Evolutionary conservation across 192 early-diverging fungal genomes (phyloP).

Genomic region (Entomortierella lignicola): DNA sequence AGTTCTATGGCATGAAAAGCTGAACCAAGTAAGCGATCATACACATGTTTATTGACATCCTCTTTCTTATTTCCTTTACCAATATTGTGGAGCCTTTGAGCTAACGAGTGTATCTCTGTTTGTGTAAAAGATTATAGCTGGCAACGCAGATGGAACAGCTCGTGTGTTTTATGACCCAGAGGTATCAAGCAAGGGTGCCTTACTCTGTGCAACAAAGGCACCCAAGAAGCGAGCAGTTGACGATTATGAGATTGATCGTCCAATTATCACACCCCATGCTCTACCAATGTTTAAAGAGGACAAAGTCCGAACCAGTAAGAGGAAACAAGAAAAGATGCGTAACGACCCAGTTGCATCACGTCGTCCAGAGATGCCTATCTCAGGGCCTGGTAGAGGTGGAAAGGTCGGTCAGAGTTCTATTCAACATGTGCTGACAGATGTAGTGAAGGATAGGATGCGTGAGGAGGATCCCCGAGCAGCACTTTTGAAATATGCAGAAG

Average conservation of each 20-base stretch:
- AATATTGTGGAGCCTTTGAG: background rate
- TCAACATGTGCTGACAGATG: constrained; percentile 86
- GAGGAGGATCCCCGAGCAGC: constrained; percentile 96
- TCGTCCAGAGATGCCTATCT: constrained; percentile 82
- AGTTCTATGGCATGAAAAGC: constrained; percentile 85
- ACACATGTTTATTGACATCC: too few relatives aligned
- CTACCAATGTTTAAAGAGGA: constrained; percentile 90
- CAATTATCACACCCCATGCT: constrained; percentile 90
- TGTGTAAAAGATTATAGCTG: constrained; percentile 72
- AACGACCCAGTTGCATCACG: constrained; percentile 76
- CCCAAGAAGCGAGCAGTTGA: constrained; percentile 74
- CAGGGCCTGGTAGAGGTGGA: constrained; percentile 87
- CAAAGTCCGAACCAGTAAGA: constrained; percentile 69
- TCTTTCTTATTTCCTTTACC: background rate
- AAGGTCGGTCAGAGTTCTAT: constrained; percentile 85
- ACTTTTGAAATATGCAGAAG: constrained; percentile 85
- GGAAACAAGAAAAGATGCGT: constrained; percentile 78
- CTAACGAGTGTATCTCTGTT: background rate
- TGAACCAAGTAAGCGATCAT: constrained; percentile 73
- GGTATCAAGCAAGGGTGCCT: constrained; percentile 76
- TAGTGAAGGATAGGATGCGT: constrained; percentile 77
- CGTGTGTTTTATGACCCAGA: constrained; percentile 82
- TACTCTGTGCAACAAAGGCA: constrained; percentile 71
- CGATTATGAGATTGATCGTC: constrained; percentile 72
- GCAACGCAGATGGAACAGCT: constrained; percentile 80